Base-by-base conservation (phyloP, 306 rosid species). In the Cicer pinnatifidum region DNA sequence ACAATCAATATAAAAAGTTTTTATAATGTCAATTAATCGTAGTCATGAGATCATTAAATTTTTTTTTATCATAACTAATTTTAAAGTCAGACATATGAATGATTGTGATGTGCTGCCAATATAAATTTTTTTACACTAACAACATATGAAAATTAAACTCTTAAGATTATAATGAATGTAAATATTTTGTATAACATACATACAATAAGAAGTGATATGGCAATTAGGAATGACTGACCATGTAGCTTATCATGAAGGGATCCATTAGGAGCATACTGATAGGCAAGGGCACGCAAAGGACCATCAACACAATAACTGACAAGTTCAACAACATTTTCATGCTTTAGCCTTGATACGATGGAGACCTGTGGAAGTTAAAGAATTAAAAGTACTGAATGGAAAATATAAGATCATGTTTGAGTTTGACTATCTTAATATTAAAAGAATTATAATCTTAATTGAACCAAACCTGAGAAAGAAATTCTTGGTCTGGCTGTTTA, bases 241-340 rank as follows among this genome's bases (percentile, higher is more conserved):
- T 89, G 96, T 37, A 91, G 84, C 78, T 85, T 82, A 76, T 89
- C 96, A 69, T 91, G 93, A 72, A 91, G 92, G 64, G 97, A 89
- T 12, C 93, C 97, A 11, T 88, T 76, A 45, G 96, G 88, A 75
- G 97, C 93, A 83, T 76, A 88, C 78, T 89, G 93, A 53, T 82
- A 89, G 11, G 93, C 86, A 68, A 91, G 91, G 78, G 88, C 85
- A 11, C 89, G 92, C 19, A 86, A 84, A 71, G 92, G 84, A 54
- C 96, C 93, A 64, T 88, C 92, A 12, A 85, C 79, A 38, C 91
- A 86, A 75, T 89, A 91, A 83, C 85, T 87, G 57, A 88, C 75
- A 69, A 91, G 93, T 79, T 89, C 87, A 9, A 89, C 78, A 13
- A 86, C 86, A 54, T 91, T 83, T 67, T 88, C 96, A 82, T 88